These are phyloP conservation scores for Cladosporium velox DNA, from an alignment of 2,329 filamentous ascomycete genomes.

Conservation along the genomic window DNA sequence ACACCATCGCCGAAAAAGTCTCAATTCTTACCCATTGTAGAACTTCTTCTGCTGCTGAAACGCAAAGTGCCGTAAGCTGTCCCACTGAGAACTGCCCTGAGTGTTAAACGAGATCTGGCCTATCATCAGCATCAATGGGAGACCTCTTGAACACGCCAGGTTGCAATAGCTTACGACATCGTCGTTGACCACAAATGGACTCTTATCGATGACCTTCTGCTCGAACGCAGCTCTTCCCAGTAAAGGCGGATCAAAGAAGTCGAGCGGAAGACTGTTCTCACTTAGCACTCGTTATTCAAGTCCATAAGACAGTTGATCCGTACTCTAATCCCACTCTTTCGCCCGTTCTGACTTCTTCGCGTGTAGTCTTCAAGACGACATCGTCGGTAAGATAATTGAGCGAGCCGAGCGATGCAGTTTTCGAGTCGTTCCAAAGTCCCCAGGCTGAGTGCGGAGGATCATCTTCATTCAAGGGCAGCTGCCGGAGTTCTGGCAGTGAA, in stretches of 20 bases:
- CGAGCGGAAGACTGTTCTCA: conserved; percentile 4
- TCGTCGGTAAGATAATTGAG: conserved; percentile 54
- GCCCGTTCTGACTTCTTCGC: conserved; percentile 1
- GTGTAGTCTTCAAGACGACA: conserved; percentile 34
- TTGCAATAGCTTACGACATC: neutral
- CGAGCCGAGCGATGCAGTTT: conserved; percentile 52
- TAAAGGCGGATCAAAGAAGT: conserved; percentile 1
- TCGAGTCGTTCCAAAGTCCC: conserved; percentile 51
- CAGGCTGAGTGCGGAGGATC: conserved; percentile 35
- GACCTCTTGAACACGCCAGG: too few relatives aligned
- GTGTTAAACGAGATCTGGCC: conserved; percentile 6
- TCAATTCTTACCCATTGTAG: conserved; percentile 1
- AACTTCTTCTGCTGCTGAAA: conserved; percentile 43
- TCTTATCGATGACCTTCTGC: conserved; percentile 7
- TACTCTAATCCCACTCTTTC: conserved; percentile 8
- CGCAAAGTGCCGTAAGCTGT: conserved; percentile 40
- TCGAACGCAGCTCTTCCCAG: neutral
- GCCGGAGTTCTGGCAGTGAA: neutral
- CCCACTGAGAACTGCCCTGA: conserved; percentile 10
- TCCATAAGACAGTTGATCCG: neutral
- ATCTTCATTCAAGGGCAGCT: neutral
- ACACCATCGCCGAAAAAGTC: too few relatives aligned
- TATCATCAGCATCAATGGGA: neutral
- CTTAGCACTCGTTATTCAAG: neutral
- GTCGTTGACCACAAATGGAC: conserved; percentile 2